Conservation (phyloP, 805 yeast species). For the Ogataea salicorniae region DNA sequence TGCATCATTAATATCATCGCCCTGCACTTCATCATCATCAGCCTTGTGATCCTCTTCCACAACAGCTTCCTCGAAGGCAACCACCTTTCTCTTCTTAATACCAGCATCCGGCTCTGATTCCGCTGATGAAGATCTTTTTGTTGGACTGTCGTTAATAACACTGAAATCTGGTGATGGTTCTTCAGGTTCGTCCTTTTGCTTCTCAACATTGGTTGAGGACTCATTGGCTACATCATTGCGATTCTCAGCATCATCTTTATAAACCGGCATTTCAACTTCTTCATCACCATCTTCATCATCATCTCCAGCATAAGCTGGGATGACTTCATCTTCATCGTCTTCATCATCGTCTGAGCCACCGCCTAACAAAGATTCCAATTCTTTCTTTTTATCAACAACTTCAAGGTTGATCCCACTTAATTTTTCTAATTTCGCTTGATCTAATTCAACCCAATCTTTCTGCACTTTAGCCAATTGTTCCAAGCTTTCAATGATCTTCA, state of each 20-base stretch:
- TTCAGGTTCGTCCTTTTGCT: neutral
- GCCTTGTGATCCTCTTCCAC: neutral
- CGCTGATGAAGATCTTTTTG: too few species aligned
- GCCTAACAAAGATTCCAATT: constrained; percentile 21
- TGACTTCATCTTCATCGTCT: constrained; percentile 15
- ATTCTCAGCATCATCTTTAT: constrained; percentile 3
- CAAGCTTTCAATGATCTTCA: constrained; percentile 21
- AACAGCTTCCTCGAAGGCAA: too few species aligned
- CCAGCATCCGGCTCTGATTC: too few species aligned
- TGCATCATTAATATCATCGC: neutral
- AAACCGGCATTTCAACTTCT: constrained; percentile 5
- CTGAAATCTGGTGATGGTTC: neutral
- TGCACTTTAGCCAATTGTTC: constrained; percentile 25
- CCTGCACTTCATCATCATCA: neutral
- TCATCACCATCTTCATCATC: constrained; percentile 12
- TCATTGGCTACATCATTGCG: neutral
- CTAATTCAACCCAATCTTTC: constrained; percentile 28
- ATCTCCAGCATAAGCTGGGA: constrained; percentile 9
- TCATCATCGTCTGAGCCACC: constrained; percentile 9
- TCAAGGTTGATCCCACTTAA: constrained; percentile 12
- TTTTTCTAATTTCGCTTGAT: constrained; percentile 18
- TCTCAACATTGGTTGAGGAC: neutral
- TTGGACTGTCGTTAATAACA: too few species aligned
- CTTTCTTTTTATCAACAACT: constrained; percentile 19
- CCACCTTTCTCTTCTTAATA: too few species aligned